These are phyloP conservation scores for Dothistroma pini DNA, from an alignment of 2,329 filamentous ascomycete species.

Conservation along the genomic window DNA sequence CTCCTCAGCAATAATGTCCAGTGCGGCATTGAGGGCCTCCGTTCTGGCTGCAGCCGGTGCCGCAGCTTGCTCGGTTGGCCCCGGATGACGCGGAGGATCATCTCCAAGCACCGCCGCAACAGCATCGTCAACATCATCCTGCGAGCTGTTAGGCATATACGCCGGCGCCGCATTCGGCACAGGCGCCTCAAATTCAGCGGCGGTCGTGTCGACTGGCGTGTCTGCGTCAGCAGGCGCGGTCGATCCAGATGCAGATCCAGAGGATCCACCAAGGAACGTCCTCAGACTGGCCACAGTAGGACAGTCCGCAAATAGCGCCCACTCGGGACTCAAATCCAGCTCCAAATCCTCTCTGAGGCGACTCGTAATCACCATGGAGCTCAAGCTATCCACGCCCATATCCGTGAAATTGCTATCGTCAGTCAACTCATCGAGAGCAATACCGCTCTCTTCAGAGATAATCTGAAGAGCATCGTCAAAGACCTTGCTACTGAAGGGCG, in stretches of 20 bases:
- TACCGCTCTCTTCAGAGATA: constrained; percentile 32
- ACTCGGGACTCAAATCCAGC: constrained; percentile 10
- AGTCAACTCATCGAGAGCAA: constrained; percentile 28
- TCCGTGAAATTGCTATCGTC: constrained; percentile 28
- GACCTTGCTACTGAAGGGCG: neutral
- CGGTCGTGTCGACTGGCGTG: neutral
- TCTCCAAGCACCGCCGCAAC: neutral
- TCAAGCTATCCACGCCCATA: constrained; percentile 31
- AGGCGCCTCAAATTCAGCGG: neutral
- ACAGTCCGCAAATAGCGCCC: constrained; percentile 3
- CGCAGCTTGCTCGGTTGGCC: neutral
- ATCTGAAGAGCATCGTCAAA: constrained; percentile 16
- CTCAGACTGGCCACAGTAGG: constrained; percentile 1
- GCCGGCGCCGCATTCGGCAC: neutral
- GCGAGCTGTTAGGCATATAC: neutral
- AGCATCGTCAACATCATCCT: neutral
- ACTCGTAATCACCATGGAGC: constrained; percentile 24
- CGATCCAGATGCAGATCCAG: neutral
- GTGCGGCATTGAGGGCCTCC: neutral
- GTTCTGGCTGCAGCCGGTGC: neutral
- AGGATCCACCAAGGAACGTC: neutral
- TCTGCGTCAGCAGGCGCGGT: neutral
- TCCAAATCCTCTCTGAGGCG: constrained; percentile 29
- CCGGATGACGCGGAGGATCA: neutral
- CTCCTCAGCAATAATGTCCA: constrained; percentile 30